A percentile compares a stretch with the other conserved stretches of the same genome.
phyloP scores from a whole-genome alignment of 176 grass and related monocot species.

The Lolium perenne region DNA sequence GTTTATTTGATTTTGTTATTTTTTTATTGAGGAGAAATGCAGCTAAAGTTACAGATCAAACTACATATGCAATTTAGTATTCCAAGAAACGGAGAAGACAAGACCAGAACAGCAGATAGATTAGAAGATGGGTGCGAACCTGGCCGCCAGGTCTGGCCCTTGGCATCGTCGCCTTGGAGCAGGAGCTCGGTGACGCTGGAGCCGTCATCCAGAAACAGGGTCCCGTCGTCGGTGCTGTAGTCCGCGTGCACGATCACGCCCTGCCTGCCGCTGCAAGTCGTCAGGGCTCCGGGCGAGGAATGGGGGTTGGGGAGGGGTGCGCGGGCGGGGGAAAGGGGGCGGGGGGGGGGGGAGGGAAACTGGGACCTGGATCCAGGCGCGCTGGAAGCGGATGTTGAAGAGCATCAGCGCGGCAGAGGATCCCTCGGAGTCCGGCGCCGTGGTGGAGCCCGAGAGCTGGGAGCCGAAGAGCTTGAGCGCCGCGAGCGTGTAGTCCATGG shows the following conservation, averaged over 20 bases:
- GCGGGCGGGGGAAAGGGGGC: too few relatives aligned
- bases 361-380: constrained; percentile 86
- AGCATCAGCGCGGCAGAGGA: constrained; percentile 52
- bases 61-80: neutral
- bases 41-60: neutral
- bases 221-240: constrained; percentile 40
- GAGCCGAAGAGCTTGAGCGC: constrained; percentile 81
- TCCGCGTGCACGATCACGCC: constrained; percentile 59
- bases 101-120: neutral
- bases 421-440: constrained; percentile 40
- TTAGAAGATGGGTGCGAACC: constrained; percentile 31
- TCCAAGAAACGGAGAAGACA: neutral
- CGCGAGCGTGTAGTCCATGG: constrained; percentile 82
- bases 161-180: constrained; percentile 29
- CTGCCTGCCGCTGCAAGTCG: constrained; percentile 51
- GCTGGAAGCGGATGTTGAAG: constrained; percentile 82
- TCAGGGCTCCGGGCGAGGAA: constrained; percentile 23
- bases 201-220: constrained; percentile 72
- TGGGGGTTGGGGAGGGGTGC: neutral
- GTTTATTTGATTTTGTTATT: neutral
- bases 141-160: constrained; percentile 46
- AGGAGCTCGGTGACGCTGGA: constrained; percentile 62
- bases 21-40: neutral
- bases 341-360: neutral
- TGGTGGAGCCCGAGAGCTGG: constrained; percentile 50